phyloP scores from a whole-genome alignment of 495 filamentous ascomycete species.

The Parathielavia appendiculata region DNA sequence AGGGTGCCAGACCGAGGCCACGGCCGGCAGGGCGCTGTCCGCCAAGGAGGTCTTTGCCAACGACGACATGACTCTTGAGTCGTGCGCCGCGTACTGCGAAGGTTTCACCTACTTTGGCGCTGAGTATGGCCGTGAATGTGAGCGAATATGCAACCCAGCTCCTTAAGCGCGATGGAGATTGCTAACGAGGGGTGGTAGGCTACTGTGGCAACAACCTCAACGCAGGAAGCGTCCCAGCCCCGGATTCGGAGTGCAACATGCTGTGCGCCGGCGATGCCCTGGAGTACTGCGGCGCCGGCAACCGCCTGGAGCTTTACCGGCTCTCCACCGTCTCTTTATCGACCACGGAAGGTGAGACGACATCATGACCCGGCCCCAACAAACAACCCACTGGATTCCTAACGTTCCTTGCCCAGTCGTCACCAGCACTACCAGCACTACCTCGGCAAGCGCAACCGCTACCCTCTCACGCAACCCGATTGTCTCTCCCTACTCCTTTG shows the following conservation, averaged over 20 bases:
- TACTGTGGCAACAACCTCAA: conserved; percentile 39
- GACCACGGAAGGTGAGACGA: conserved; percentile 15
- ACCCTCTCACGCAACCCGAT: conserved; percentile 28
- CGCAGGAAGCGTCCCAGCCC: conserved; percentile 26
- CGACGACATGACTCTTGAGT: conserved; percentile 41
- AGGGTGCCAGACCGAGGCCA: conserved; percentile 45
- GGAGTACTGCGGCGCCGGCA: conserved; percentile 43
- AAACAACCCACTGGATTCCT: conserved; percentile 2
- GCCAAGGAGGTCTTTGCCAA: conserved; percentile 17
- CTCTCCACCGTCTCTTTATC: conserved; percentile 12
- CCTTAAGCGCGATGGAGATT: not conserved
- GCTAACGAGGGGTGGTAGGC: conserved; percentile 17
- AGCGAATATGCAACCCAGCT: conserved; percentile 3
- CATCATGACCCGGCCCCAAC: not conserved
- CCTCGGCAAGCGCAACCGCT: conserved; percentile 23
- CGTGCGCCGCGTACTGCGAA: conserved; percentile 37
- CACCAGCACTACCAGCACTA: conserved; percentile 4
- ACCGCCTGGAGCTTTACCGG: conserved; percentile 39
- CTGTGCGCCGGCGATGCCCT: conserved; percentile 36
- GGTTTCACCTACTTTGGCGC: conserved; percentile 40
- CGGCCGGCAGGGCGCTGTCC: conserved; percentile 29
- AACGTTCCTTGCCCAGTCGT: conserved; percentile 5
- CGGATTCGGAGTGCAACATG: conserved; percentile 38
- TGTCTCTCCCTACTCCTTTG: conserved; percentile 36
- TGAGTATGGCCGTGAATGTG: conserved; percentile 40